Evolutionary conservation across 2,329 filamentous ascomycete species (phyloP), one percentile per base, ranked within the genome.

Genomic region (Verticillium tricorpus): DNA sequence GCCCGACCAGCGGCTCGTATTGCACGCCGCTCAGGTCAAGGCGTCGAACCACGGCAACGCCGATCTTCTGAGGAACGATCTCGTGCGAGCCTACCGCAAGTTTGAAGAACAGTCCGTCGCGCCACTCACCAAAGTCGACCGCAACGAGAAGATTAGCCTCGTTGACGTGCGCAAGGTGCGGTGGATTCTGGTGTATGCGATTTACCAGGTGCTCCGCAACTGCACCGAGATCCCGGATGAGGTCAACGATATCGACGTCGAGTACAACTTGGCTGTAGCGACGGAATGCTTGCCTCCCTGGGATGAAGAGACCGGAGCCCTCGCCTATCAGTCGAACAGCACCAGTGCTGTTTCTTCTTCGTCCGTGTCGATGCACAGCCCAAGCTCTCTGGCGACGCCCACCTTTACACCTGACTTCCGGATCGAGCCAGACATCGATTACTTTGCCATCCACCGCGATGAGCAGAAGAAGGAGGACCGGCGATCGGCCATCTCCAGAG

Each of bases 161-260:
- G 78, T 82, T 9, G 91, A 94, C 65, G 89, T 86, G 1, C 85
- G 91, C 50, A 93, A 92, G 72, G 84, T 93, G 17, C 82, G 91
- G 45, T 95, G 91, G 91, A 84, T 93, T 34, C 71, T 93, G 39
- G 82, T 94, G 7, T 94, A 94, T 68, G 83, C 86, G 19, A 82
- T 86, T 3, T 82, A 92, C 61, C 91, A 95, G 71, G 88, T 87
- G n/a, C 80, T 95, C 1, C 81, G 84, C 11, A 85, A 85, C 60
- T 86, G 87, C 40, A 88, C 85, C 1, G 77, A 82, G 37, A 78
- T 84, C 0, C 88, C 91, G 0, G 70, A 77, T 5, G 85, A 90
- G 67, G 86, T 91, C 32, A 78, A 79, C 17, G 84, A 89, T 60
- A 76, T 79, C 1, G 78, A 77, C 15, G 79, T 85, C 1, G 76